Evolutionary conservation across 306 rosid genomes (phyloP), one percentile per base, ranked within the genome.

Genomic region (Cicer cuneatum): DNA sequence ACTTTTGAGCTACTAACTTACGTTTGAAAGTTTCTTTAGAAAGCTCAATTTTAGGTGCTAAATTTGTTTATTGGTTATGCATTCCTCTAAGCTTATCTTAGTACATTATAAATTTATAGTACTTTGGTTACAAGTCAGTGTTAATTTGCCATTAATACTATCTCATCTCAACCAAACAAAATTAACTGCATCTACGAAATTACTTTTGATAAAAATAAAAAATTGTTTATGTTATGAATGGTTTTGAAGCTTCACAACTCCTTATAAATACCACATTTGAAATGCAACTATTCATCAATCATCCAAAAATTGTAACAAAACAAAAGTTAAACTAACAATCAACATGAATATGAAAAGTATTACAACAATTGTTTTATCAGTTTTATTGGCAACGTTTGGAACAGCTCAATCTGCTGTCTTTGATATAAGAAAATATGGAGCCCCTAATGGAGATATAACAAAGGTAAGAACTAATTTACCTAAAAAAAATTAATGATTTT

Each of bases 371-470:
- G 48, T 64, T 41, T 51, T 51, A n/a, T 52, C 47, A 59, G 24
- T 62, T 5, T 62, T 78, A 46, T 8, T 78, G 39, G 38, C 54
- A 10, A 29, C 48, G 9, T 41, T 19, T 41, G 41, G 14, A 13
- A 51, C 2, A 21, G 59, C 67, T 78, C 77, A 78, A 51, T 42
- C 82, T 12, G 8, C 6, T 13, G 58, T 24, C 59, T 9, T 71
- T 61, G 59, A 61, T 35, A 61, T 78, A 5, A 47, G 3, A 18
- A 37, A 52, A 37, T 69, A 15, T 69, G 82, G 82, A 53, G 58
- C 41, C 3, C 66, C 77, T 7, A 70, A 62, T 71, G 14, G 16
- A 42, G 82, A 78, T 62, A 71, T 78, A 51, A 71, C 77, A 7
- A 45, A 7, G 66, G 82, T 71, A 70, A 46, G 19, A 66, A 53